Conservation (phyloP, 2,329 filamentous ascomycete species). For the Neofusicoccum laricinum region DNA sequence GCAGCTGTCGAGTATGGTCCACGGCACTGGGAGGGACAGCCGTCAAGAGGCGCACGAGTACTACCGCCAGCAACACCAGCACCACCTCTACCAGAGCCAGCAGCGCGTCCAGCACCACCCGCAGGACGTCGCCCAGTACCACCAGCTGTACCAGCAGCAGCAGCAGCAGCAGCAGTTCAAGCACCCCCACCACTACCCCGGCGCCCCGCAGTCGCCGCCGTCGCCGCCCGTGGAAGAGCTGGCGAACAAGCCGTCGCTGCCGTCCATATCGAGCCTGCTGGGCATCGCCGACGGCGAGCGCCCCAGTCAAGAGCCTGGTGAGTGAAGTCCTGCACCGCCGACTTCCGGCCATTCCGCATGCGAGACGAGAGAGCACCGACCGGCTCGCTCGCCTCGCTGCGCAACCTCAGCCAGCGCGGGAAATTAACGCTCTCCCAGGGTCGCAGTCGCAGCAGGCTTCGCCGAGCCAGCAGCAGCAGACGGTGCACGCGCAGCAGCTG, state of each 20-base stretch:
- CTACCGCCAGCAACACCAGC: slow-evolving; percentile 18
- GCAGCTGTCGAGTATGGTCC: slow-evolving; percentile 44
- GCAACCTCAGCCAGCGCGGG: background rate
- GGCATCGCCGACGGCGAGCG: slow-evolving; percentile 73
- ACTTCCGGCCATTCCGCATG: slow-evolving; percentile 6
- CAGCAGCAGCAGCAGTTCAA: slow-evolving; percentile 19
- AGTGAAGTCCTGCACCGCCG: background rate
- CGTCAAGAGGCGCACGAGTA: slow-evolving; percentile 31
- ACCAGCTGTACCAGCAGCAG: slow-evolving; percentile 9
- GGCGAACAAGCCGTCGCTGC: slow-evolving; percentile 72
- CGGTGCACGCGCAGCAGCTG: slow-evolving; percentile 23
- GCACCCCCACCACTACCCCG: slow-evolving; percentile 24
- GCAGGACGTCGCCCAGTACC: slow-evolving; percentile 36
- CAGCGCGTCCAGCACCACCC: slow-evolving; percentile 17
- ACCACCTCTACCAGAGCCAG: slow-evolving; percentile 18
- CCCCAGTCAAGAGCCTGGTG: slow-evolving; percentile 45
- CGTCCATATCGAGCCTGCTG: slow-evolving; percentile 88
- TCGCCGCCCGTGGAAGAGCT: slow-evolving; percentile 73
- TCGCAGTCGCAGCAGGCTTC: slow-evolving; percentile 16
- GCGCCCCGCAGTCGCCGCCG: slow-evolving; percentile 61
- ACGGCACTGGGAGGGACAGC: slow-evolving; percentile 38
- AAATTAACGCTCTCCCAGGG: slow-evolving; percentile 21
- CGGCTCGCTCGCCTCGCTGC: background rate
- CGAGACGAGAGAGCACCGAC: slow-evolving; percentile 18
- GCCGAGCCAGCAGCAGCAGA: slow-evolving; percentile 27